Percentiles rank a stretch among this genome's conserved stretches.
Evolutionary conservation across 257 asterid genomes (phyloP).

Genomic region (Cruciata laevipes): DNA sequence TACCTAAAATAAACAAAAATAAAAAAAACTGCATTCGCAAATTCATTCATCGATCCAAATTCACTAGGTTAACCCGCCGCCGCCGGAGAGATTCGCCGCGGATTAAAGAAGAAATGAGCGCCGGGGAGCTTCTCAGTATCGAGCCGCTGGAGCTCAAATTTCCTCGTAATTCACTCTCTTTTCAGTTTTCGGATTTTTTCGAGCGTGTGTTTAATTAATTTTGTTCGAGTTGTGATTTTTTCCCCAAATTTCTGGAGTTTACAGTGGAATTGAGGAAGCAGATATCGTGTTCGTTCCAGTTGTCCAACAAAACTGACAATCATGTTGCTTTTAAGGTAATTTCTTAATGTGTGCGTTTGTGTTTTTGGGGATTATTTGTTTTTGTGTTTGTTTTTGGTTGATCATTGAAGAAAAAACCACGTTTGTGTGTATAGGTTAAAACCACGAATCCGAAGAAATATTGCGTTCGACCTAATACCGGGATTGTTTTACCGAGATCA

Average conservation of each 20-base stretch:
- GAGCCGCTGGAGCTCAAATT: slow-evolving; percentile 62
- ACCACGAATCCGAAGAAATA: slow-evolving; percentile 81
- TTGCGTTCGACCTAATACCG: slow-evolving; percentile 70
- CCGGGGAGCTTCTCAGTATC: slow-evolving; percentile 49
- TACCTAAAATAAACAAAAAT: neutral
- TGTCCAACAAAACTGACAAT: slow-evolving; percentile 59
- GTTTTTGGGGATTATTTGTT: neutral
- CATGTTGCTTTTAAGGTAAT: slow-evolving; percentile 69
- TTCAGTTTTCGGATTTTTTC: neutral
- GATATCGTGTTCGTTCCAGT: slow-evolving; percentile 67
- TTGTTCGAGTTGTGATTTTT: neutral
- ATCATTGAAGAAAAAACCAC: slow-evolving; percentile 14
- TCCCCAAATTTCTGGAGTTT: slow-evolving; percentile 6
- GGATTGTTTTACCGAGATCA: slow-evolving; percentile 60
- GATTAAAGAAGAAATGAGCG: slow-evolving; percentile 30
- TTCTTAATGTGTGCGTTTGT: neutral
- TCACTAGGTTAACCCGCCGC: neutral
- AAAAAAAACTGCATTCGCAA: neutral
- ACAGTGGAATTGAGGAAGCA: slow-evolving; percentile 78
- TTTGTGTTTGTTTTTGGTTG: neutral
- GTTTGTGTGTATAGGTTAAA: slow-evolving; percentile 29
- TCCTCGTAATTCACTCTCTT: slow-evolving; percentile 35
- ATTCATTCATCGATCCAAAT: slow-evolving; percentile 8
- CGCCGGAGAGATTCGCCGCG: neutral
- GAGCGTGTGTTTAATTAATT: neutral